Conservation (phyloP, 495 filamentous ascomycete genomes). For the Talaromyces thailandensis region DNA sequence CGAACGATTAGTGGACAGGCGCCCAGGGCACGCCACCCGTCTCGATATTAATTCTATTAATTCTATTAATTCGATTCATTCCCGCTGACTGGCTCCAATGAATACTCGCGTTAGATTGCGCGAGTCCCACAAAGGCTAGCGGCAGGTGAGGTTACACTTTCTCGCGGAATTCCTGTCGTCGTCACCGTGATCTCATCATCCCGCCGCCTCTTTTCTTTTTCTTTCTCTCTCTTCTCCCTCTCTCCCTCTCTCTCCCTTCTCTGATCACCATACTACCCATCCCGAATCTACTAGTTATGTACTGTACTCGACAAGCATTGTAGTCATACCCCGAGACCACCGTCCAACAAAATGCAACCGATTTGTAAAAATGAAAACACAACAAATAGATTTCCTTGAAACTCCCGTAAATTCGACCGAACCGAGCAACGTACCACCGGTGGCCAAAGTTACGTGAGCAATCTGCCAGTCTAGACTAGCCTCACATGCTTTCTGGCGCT, state of each 20-base stretch:
- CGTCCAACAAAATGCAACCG: not conserved
- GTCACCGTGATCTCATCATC: constrained; percentile 29
- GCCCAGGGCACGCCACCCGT: not conserved
- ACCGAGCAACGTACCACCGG: not conserved
- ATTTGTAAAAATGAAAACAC: no score
- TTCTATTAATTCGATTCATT: no score
- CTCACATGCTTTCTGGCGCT: not conserved
- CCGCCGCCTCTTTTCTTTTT: not conserved
- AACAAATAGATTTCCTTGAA: not conserved
- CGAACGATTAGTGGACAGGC: not conserved
- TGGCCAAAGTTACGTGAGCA: not conserved
- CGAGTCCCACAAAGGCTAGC: not conserved
- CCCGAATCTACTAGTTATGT: no score
- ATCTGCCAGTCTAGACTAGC: not conserved
- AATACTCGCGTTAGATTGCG: not conserved
- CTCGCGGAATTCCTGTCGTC: constrained; percentile 27
- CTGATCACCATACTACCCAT: not conserved
- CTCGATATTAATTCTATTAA: not conserved
- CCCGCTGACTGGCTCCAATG: not conserved
- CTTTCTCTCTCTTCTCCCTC: not conserved
- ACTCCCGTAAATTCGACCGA: not conserved
- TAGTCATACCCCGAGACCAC: not conserved
- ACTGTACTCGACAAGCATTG: not conserved
- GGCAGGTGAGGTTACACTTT: not conserved
- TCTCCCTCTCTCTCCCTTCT: no score